phyloP scores from a whole-genome alignment of 2,329 filamentous ascomycete species.

The Cordyceps fumosorosea region DNA sequence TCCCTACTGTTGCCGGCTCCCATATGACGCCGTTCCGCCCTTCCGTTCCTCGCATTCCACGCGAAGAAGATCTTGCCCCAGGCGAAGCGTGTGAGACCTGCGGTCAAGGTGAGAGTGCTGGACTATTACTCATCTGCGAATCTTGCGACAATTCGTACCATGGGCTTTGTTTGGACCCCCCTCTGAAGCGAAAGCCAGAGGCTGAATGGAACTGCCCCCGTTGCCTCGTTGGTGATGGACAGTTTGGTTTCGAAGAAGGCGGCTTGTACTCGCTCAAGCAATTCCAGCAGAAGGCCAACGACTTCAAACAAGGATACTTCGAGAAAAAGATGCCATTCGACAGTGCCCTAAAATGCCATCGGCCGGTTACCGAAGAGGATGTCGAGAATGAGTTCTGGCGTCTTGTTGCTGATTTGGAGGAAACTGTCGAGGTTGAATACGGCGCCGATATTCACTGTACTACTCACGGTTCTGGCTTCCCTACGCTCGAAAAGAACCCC shows the following conservation, averaged over 20 bases:
- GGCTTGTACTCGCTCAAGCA: slow-evolving; percentile 91
- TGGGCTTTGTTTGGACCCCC: slow-evolving; percentile 81
- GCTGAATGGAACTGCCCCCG: slow-evolving; percentile 93
- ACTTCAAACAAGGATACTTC: slow-evolving; percentile 94
- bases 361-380: slow-evolving; percentile 85
- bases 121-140: slow-evolving; percentile 73
- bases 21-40: slow-evolving; percentile 94
- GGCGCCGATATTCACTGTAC: slow-evolving; percentile 97
- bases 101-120: slow-evolving; percentile 66
- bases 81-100: slow-evolving; percentile 78
- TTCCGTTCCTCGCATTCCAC: slow-evolving; percentile 59
- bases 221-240: slow-evolving; percentile 90
- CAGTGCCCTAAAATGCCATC: slow-evolving; percentile 70
- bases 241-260: slow-evolving; percentile 96
- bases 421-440: slow-evolving; percentile 96
- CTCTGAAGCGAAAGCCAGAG: slow-evolving; percentile 68
- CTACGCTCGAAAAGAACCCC: slow-evolving; percentile 86
- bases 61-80: slow-evolving; percentile 42
- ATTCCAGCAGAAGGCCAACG: slow-evolving; percentile 92
- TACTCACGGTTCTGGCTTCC: slow-evolving; percentile 94
- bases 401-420: slow-evolving; percentile 85
- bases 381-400: slow-evolving; percentile 97
- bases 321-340: slow-evolving; percentile 85
- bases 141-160: slow-evolving; percentile 88
- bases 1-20: slow-evolving; percentile 86